Evolutionary conservation across 1,284 basidiomycete genomes (phyloP).

Genomic region (Blastosporella zonata): DNA sequence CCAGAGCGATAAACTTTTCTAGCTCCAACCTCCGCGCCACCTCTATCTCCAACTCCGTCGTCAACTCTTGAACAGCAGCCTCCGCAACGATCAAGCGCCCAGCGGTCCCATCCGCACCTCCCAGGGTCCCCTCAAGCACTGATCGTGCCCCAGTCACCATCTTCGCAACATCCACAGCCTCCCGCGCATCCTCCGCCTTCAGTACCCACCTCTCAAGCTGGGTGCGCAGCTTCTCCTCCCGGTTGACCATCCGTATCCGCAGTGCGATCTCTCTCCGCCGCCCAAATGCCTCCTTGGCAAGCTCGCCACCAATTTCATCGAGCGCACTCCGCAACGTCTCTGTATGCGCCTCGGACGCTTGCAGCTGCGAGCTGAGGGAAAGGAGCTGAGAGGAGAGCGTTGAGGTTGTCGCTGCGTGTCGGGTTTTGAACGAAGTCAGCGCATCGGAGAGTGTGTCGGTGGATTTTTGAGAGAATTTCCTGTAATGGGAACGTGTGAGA

Average conservation of each 20-base stretch:
- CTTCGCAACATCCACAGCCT: conserved; percentile 19
- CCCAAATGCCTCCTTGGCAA: conserved; percentile 73
- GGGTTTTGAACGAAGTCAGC: conserved; percentile 54
- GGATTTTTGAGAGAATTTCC: conserved; percentile 84
- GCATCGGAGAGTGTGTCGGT: conserved; percentile 69
- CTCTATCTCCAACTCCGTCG: conserved; percentile 65
- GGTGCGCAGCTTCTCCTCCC: conserved; percentile 66
- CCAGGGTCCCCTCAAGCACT: conserved; percentile 36
- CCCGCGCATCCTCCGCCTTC: conserved; percentile 42
- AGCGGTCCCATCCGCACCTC: conserved; percentile 40
- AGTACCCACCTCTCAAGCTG: conserved; percentile 54
- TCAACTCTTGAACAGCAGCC: conserved; percentile 56
- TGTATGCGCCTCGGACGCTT: conserved; percentile 31
- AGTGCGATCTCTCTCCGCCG: conserved; percentile 71
- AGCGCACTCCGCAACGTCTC: conserved; percentile 57
- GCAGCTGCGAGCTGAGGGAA: conserved; percentile 40
- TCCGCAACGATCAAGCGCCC: conserved; percentile 61
- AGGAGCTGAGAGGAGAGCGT: conserved; percentile 53
- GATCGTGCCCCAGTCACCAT: conserved; percentile 47
- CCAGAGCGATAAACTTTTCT: conserved; percentile 32
- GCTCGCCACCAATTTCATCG: conserved; percentile 72
- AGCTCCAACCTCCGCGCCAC: conserved; percentile 54
- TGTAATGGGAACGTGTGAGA: conserved; percentile 26
- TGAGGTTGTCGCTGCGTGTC: conserved; percentile 62
- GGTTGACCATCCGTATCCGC: conserved; percentile 61